Conservation (phyloP, 1,284 basidiomycete species). For the Taiwanofungus camphoratus region DNA sequence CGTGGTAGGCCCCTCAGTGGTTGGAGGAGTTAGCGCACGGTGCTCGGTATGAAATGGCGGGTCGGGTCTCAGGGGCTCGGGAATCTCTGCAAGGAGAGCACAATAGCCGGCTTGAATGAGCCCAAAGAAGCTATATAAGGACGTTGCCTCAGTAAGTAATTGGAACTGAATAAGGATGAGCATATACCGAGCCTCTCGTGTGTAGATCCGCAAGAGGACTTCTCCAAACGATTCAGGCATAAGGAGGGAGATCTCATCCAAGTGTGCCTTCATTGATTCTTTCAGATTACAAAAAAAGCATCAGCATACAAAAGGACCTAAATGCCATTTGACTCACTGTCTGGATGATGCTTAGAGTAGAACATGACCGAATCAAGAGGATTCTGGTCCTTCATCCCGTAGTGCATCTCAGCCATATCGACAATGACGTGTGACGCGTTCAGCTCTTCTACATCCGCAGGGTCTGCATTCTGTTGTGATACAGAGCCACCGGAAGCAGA, state of each 20-base stretch:
- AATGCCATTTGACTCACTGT: slow-evolving; percentile 35
- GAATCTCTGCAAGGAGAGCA: slow-evolving; percentile 40
- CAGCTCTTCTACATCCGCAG: slow-evolving; percentile 30
- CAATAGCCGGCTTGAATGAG: slow-evolving; percentile 66
- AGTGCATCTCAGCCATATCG: slow-evolving; percentile 56
- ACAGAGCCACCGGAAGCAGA: slow-evolving; percentile 7
- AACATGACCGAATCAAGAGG: slow-evolving; percentile 66
- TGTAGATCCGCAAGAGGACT: slow-evolving; percentile 57
- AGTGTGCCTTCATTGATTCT: slow-evolving; percentile 41
- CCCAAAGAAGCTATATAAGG: slow-evolving; percentile 36
- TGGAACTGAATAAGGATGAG: neutral
- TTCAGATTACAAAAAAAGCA: neutral
- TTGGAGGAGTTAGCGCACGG: too few relatives aligned
- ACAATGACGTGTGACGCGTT: slow-evolving; percentile 54
- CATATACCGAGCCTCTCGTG: slow-evolving; percentile 48
- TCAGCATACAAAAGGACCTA: slow-evolving; percentile 6
- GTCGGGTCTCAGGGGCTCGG: too few relatives aligned
- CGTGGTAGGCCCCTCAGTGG: too few relatives aligned
- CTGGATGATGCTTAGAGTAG: slow-evolving; percentile 61
- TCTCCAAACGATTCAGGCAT: slow-evolving; percentile 62
- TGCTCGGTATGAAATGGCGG: too few relatives aligned
- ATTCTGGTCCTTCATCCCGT: slow-evolving; percentile 67
- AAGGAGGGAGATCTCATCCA: slow-evolving; percentile 56
- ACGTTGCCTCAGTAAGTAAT: neutral
- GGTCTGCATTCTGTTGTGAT: slow-evolving; percentile 15